phyloP scores from a whole-genome alignment of 164 flowering plant species.

The Nymphaea thermarum region DNA sequence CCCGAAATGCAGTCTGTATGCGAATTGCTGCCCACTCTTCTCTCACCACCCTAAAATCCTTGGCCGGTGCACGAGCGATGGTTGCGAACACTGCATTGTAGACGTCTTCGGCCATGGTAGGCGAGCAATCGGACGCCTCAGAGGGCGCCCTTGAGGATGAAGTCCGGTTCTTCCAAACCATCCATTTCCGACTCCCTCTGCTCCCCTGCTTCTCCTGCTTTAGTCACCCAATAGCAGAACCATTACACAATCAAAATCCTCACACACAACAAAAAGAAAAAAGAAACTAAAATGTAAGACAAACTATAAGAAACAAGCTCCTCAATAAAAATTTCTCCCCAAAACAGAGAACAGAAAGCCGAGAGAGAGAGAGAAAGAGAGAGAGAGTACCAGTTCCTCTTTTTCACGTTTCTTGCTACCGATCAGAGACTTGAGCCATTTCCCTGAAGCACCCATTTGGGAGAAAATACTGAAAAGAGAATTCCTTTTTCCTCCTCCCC shows the following conservation, averaged over 20 bases:
- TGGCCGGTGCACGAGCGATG: conserved; percentile 61
- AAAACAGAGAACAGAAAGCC: neutral
- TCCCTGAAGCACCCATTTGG: conserved; percentile 74
- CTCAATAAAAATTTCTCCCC: neutral
- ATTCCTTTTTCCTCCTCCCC: neutral
- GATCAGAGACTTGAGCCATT: conserved; percentile 71
- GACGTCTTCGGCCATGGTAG: conserved; percentile 20
- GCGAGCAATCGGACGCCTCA: conserved; percentile 32
- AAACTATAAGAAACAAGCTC: neutral
- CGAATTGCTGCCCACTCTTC: conserved; percentile 94
- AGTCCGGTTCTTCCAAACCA: conserved; percentile 52
- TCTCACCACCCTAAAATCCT: conserved; percentile 57
- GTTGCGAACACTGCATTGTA: conserved; percentile 62
- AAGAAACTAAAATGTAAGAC: neutral
- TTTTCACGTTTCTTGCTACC: conserved; percentile 34
- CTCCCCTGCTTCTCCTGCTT: conserved; percentile 24
- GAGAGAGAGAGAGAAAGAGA: neutral
- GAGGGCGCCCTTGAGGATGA: conserved; percentile 20
- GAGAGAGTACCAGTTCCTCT: conserved; percentile 34
- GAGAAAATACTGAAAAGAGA: neutral
- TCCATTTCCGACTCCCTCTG: conserved; percentile 45
- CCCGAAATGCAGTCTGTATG: conserved; percentile 85
- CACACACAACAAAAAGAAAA: neutral
- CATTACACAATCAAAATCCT: conserved; percentile 1
- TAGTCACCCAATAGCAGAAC: conserved; percentile 1